A percentile compares a stretch with the other conserved stretches of the same genome.
These are phyloP conservation scores for Boletus fagicola DNA, from an alignment of 768 basidiomycete genomes.

Conservation along the genomic window DNA sequence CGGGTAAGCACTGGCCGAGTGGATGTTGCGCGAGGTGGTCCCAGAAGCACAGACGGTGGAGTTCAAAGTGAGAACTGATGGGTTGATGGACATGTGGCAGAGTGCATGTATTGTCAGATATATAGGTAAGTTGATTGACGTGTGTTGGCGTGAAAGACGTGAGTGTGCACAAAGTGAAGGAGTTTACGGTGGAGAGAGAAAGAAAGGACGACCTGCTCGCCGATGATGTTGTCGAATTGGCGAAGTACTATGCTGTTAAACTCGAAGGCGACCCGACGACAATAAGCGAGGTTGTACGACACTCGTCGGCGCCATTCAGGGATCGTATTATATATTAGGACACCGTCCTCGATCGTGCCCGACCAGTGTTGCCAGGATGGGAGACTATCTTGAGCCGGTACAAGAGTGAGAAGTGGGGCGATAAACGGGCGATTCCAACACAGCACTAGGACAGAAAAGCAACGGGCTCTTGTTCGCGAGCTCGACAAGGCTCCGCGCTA, in stretches of 20 bases:
- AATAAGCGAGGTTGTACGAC: conserved; percentile 24
- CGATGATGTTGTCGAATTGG: conserved; percentile 8
- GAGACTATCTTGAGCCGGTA: conserved; percentile 1
- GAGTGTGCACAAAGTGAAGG: conserved; percentile 19
- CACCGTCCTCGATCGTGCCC: conserved; percentile 1
- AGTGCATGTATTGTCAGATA: conserved; percentile 26
- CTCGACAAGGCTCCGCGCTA: neutral
- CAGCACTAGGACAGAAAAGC: conserved; percentile 11
- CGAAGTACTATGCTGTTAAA: neutral
- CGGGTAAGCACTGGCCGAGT: conserved; percentile 10
- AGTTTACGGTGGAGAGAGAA: conserved; percentile 5
- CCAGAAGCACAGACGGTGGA: conserved; percentile 9
- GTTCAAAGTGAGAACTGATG: conserved; percentile 22
- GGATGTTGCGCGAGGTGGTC: conserved; percentile 4
- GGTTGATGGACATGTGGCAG: conserved; percentile 28
- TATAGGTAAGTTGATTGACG: conserved; percentile 16
- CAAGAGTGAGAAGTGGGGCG: neutral
- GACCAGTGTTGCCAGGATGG: conserved; percentile 12
- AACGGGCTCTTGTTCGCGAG: conserved; percentile 10
- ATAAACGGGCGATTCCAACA: conserved; percentile 13
- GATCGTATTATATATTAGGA: conserved; percentile 8
- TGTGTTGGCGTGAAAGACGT: conserved; percentile 26
- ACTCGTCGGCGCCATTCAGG: conserved; percentile 8
- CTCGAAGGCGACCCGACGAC: conserved; percentile 6
- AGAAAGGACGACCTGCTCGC: conserved; percentile 15